phyloP scores from a whole-genome alignment of 257 asterid species.

The Lycium barbarum region DNA sequence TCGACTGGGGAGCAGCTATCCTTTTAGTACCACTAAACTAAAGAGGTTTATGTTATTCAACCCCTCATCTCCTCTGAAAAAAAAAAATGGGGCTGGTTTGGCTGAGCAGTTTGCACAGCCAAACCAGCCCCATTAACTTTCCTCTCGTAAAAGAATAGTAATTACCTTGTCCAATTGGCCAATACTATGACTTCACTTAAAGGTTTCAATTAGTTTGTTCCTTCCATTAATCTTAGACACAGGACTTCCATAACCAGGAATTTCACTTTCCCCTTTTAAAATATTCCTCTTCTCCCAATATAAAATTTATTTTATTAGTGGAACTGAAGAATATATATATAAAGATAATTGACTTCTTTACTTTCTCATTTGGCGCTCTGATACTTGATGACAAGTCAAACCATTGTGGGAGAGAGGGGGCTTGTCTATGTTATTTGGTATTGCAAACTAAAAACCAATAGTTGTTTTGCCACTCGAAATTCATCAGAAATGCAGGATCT shows the following conservation, averaged over 20 bases:
- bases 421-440: neutral
- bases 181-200: neutral
- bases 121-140: neutral
- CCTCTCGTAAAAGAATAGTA: neutral
- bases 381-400: constrained; percentile 18
- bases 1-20: constrained; percentile 4
- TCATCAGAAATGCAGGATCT: neutral
- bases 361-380: constrained; percentile 12
- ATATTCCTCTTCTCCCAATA: neutral
- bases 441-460: neutral
- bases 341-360: neutral
- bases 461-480: neutral
- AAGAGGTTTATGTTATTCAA: neutral
- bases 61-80: neutral
- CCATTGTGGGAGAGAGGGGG: neutral
- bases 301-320: constrained; percentile 10
- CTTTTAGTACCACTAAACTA: neutral
- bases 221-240: neutral
- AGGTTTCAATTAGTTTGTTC: neutral
- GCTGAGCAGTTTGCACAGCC: constrained; percentile 21
- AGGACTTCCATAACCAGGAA: neutral
- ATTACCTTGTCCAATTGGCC: constrained; percentile 17
- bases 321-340: neutral
- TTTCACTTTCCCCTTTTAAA: neutral
- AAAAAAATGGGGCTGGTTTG: neutral